Evolutionary conservation across 106 monocot species (phyloP).

Genomic region (Phalaenopsis aphrodite): DNA sequence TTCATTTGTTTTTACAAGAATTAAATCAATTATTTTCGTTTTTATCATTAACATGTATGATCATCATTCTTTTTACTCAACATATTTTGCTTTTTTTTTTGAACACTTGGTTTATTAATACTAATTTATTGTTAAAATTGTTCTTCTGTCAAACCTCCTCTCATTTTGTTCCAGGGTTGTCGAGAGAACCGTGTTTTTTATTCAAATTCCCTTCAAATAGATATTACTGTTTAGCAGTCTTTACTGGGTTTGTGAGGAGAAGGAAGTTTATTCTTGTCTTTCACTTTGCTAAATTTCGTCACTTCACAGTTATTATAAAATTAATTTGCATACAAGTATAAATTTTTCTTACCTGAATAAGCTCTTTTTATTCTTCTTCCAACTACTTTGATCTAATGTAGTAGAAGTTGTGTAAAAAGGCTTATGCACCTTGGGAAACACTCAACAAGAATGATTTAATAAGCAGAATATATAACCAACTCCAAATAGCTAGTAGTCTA

Average conservation of each 20-base stretch:
- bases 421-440: background rate
- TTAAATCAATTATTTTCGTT: too few species aligned
- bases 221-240: background rate
- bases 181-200: background rate
- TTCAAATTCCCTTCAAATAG: too few species aligned
- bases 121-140: background rate
- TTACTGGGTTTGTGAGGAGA: background rate
- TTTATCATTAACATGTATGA: background rate
- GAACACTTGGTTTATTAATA: background rate
- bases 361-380: background rate
- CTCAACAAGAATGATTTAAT: background rate
- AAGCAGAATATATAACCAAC: background rate
- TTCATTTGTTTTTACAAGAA: too few species aligned
- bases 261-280: background rate
- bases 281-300: background rate
- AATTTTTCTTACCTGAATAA: background rate
- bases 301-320: background rate
- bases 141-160: background rate
- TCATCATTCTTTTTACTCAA: background rate
- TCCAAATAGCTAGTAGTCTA: background rate
- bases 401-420: background rate
- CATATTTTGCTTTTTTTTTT: background rate
- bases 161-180: background rate
- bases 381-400: background rate
- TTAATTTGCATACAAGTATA: background rate